phyloP scores from a whole-genome alignment of 441 rosid species.

The Aquilaria agallochum region DNA sequence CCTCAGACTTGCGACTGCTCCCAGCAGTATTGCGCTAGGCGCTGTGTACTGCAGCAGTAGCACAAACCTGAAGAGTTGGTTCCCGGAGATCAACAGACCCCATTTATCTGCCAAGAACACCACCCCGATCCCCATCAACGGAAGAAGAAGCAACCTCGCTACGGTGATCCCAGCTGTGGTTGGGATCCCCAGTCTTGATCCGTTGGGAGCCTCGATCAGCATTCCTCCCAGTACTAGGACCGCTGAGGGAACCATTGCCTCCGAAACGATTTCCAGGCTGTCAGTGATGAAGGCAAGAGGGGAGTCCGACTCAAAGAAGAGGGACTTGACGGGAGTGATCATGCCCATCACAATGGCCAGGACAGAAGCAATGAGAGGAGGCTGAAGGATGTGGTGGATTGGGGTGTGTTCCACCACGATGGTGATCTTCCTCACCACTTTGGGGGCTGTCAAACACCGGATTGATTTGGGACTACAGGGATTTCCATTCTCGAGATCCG shows the following conservation, averaged over 20 bases:
- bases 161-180: conserved; percentile 31
- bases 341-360: conserved; percentile 23
- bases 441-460: conserved; percentile 30
- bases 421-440: conserved; percentile 23
- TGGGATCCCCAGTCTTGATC: conserved; percentile 27
- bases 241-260: conserved; percentile 31
- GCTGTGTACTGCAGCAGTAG: conserved; percentile 35
- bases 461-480: conserved; percentile 16
- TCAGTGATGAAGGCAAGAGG: conserved; percentile 28
- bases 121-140: conserved; percentile 28
- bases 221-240: conserved; percentile 31
- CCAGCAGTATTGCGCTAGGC: conserved; percentile 36
- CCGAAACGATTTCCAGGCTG: conserved; percentile 26
- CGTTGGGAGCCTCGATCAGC: conserved; percentile 26
- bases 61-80: conserved; percentile 26
- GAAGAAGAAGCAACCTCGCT: conserved; percentile 32
- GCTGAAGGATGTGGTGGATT: conserved; percentile 28
- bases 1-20: conserved; percentile 31
- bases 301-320: conserved; percentile 18
- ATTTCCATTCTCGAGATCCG: conserved; percentile 2
- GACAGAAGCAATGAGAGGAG: conserved; percentile 24
- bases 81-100: conserved; percentile 19
- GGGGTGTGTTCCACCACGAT: conserved; percentile 27
- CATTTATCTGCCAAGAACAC: conserved; percentile 22
- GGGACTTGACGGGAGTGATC: conserved; percentile 20